phyloP scores from a whole-genome alignment of 2,329 filamentous ascomycete genomes.

The Diatrype stigma region DNA sequence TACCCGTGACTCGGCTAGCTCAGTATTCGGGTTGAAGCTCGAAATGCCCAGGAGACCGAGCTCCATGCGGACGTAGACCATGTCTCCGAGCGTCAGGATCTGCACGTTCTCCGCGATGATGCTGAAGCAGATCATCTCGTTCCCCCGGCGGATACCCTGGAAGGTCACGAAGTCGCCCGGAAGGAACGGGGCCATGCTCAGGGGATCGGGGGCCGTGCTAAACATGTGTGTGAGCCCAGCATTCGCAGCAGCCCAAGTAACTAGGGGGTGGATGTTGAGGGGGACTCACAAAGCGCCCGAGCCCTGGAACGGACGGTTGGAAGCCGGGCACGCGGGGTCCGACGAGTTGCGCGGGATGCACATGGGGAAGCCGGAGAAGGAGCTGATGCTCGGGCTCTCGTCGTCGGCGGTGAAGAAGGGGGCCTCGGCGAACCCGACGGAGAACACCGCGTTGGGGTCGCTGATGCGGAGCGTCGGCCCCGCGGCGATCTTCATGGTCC shows the following conservation, averaged over 20 bases:
- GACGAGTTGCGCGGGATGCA: constrained; percentile 41
- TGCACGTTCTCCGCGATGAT: constrained; percentile 34
- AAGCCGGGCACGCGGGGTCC: constrained; percentile 31
- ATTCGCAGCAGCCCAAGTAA: too few relatives aligned
- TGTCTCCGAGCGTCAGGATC: constrained; percentile 27
- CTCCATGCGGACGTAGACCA: constrained; percentile 33
- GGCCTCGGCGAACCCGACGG: constrained; percentile 30
- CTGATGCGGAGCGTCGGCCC: constrained; percentile 34
- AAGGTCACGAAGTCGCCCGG: constrained; percentile 34
- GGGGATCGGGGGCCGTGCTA: constrained; percentile 30
- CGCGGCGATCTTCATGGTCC: constrained; percentile 29
- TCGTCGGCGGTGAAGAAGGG: constrained; percentile 46
- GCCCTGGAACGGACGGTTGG: constrained; percentile 29
- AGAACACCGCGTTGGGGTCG: constrained; percentile 42
- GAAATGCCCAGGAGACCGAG: constrained; percentile 31
- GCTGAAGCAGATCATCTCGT: constrained; percentile 31
- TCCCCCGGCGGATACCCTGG: constrained; percentile 25
- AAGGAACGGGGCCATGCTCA: constrained; percentile 33
- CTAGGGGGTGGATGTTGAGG: too few relatives aligned
- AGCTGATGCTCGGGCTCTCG: constrained; percentile 41
- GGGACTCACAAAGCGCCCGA: constrained; percentile 31
- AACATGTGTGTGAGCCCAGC: not conserved
- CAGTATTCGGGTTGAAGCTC: constrained; percentile 30
- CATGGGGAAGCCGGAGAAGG: constrained; percentile 49
- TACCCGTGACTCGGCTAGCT: constrained; percentile 32